phyloP scores from a whole-genome alignment of 805 yeast genomes.

The Isabelozyma heimii region DNA sequence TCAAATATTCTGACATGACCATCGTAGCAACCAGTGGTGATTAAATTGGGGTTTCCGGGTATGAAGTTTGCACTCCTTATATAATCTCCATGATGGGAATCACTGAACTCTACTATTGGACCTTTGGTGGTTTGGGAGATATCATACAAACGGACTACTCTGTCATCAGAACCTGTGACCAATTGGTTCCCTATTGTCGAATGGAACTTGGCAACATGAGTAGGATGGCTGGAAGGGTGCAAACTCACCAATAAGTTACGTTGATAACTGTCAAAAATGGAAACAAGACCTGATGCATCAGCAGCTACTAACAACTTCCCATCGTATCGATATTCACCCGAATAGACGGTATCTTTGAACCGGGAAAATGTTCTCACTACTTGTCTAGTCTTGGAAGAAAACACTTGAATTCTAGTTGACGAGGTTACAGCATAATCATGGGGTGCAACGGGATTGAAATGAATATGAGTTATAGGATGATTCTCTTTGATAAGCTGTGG shows the following conservation, averaged over 20 bases:
- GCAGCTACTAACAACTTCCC: slow-evolving; percentile 92
- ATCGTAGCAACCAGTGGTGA: slow-evolving; percentile 95
- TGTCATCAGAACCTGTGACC: slow-evolving; percentile 88
- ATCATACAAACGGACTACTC: slow-evolving; percentile 84
- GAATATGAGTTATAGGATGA: slow-evolving; percentile 83
- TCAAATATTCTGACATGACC: slow-evolving; percentile 83
- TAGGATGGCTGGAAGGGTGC: slow-evolving; percentile 81
- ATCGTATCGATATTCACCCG: slow-evolving; percentile 88
- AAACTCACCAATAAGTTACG: slow-evolving; percentile 76
- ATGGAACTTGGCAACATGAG: slow-evolving; percentile 92
- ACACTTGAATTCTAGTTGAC: slow-evolving; percentile 86
- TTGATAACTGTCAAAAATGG: slow-evolving; percentile 79
- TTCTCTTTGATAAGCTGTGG: slow-evolving; percentile 93
- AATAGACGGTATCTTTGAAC: slow-evolving; percentile 88
- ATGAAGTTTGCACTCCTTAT: slow-evolving; percentile 79
- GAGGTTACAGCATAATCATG: slow-evolving; percentile 93
- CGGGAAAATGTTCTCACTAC: slow-evolving; percentile 81
- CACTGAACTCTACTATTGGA: slow-evolving; percentile 65
- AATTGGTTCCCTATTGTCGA: slow-evolving; percentile 71
- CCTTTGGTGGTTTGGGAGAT: slow-evolving; percentile 65
- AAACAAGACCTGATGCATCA: slow-evolving; percentile 91
- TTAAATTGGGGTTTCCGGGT: slow-evolving; percentile 69
- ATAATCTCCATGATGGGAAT: slow-evolving; percentile 78
- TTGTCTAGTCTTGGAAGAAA: slow-evolving; percentile 91
- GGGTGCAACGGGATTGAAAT: slow-evolving; percentile 82